These are phyloP conservation scores for Chionographis japonica DNA, from an alignment of 106 monocot genomes.

Conservation along the genomic window DNA sequence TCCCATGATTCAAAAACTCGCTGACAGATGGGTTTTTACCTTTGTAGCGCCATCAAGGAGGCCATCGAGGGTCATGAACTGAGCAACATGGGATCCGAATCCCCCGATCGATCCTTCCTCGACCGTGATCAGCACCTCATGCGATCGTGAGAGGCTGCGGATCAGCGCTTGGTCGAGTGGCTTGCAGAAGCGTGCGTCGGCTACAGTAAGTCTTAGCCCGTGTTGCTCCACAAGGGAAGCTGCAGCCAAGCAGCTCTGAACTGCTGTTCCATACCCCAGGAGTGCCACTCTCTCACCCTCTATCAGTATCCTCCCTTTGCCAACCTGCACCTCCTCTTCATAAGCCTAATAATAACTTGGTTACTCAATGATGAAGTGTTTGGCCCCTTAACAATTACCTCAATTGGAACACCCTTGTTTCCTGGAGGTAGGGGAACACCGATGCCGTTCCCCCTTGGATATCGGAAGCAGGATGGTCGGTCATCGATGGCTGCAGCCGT, in stretches of 20 bases:
- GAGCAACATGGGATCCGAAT: constrained; percentile 90
- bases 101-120: constrained; percentile 95
- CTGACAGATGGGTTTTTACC: constrained; percentile 26
- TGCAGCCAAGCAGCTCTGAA: constrained; percentile 83
- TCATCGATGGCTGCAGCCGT: constrained; percentile 85
- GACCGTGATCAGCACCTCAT: constrained; percentile 79
- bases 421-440: constrained; percentile 67
- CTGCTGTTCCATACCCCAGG: constrained; percentile 85
- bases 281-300: constrained; percentile 88
- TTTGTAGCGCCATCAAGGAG: constrained; percentile 75
- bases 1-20: neutral
- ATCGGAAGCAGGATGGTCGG: constrained; percentile 85
- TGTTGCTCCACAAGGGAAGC: constrained; percentile 44
- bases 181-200: constrained; percentile 92
- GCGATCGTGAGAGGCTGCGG: constrained; percentile 60
- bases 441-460: constrained; percentile 83
- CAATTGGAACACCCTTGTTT: constrained; percentile 87
- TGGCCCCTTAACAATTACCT: constrained; percentile 41
- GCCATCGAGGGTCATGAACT: constrained; percentile 88
- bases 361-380: neutral
- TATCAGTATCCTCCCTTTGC: constrained; percentile 67
- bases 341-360: neutral
- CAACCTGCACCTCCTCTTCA: constrained; percentile 43
- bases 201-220: constrained; percentile 75
- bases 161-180: constrained; percentile 75